These are phyloP conservation scores for Erucastrum elatum DNA, from an alignment of 345 rosid species.

Conservation along the genomic window DNA sequence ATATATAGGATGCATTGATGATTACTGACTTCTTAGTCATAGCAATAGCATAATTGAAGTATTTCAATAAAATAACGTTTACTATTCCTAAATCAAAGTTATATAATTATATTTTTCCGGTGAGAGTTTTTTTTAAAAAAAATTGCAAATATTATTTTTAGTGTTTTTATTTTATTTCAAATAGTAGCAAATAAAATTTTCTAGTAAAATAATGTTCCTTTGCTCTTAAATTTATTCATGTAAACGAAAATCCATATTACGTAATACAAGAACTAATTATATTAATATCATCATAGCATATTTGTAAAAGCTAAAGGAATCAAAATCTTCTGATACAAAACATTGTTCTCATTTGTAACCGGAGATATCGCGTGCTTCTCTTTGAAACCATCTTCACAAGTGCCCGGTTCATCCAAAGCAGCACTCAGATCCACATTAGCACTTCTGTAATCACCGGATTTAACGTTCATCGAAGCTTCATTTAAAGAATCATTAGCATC, in stretches of 20 bases:
- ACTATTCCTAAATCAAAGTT: not conserved
- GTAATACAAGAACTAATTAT: not conserved
- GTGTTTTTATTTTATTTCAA: not conserved
- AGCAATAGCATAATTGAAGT: not conserved
- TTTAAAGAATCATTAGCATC: slow-evolving; percentile 23
- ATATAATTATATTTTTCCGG: not conserved
- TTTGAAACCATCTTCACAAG: not conserved
- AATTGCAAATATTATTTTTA: not conserved
- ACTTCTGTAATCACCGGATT: not conserved
- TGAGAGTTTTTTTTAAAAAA: not conserved
- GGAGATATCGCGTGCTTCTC: slow-evolving; percentile 13
- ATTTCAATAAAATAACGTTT: not conserved
- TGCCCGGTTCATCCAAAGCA: not conserved
- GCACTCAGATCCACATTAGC: not conserved
- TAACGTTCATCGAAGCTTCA: not conserved
- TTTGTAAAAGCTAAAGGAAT: slow-evolving; percentile 47
- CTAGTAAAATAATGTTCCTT: not conserved
- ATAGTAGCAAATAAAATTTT: not conserved
- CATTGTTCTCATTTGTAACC: slow-evolving; percentile 30
- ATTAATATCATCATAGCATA: slow-evolving; percentile 22
- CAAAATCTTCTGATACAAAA: slow-evolving; percentile 39
- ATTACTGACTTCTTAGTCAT: not conserved
- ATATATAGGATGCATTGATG: not conserved
- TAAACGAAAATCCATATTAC: not conserved
- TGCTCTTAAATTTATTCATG: not conserved